Evolutionary conservation across 1,284 basidiomycete genomes (phyloP), one percentile per base, ranked within the genome.

Genomic region (Ustilago esculenta): DNA sequence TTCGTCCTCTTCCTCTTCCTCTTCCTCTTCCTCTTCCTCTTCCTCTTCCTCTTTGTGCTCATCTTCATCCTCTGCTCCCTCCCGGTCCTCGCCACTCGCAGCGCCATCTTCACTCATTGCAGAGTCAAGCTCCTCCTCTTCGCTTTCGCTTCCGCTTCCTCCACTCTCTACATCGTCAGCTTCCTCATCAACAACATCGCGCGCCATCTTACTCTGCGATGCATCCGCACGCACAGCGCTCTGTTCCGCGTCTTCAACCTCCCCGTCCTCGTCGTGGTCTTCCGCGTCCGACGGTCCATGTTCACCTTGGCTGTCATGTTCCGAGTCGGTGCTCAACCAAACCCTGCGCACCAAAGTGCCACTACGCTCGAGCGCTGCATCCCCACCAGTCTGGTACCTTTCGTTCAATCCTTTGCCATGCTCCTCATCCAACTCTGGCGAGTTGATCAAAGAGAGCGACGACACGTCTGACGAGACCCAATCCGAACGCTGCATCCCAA

Each of bases 241-340:
- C 14, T 45, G 32, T 5, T 59, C 49, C 3, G 30, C 49, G 12
- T 36, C 56, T n/a, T 29, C 30, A 8, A 14, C 15, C 2, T 46
- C 49, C 4, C 49, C 32, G 2, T 30, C 40, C 4, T 44, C 50
- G 4, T 59, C 53, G 2, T 35, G 12, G 9, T 55, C 44, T 12
- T 35, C 37, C 1, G 23, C 39, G 32, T 29, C 33, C 5, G 5
- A 29, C 5, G 27, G 15, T 24, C 33, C 32, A 17, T 33, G 20
- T 24, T 34, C 55, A n/a, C 10, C 48, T 14, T 51, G 47, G 18
- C 47, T 46, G 15, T 46, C 49, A 3, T 39, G 29, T 18, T 59
- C 57, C 23, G 50, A 59, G 15, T 59, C 57, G 25, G 43, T 59
- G 27, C 57, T 52, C 11, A 59, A 35, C 23, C 49, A 59, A 5